Evolutionary conservation across 1,139 yeast species (phyloP), one percentile per base, ranked within the genome.

Genomic region (Candida sanyaensis): DNA sequence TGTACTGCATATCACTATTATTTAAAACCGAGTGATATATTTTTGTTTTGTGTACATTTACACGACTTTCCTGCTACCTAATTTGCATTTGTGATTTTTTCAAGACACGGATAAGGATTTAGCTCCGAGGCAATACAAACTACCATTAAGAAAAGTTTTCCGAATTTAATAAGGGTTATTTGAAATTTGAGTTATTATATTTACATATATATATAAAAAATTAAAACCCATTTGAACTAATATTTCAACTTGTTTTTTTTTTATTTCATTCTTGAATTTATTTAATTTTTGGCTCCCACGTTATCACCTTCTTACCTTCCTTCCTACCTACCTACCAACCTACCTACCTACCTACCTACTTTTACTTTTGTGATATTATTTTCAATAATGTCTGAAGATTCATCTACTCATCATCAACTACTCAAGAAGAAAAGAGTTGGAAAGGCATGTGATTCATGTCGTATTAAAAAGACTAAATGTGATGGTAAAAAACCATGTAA

Each of bases 371-470:
- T 6, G 28, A 26, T 26, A 26, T 26, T 26, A 26, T 26, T 26
- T 26, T 6, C 6, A 26, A 26, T 26, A 6, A 32, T 38, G 43
- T 28, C 42, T 5, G 44, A 43, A n/a, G 38, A 43, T 41, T 46
- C 41, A 33, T 40, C 50, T 21, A 50, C 47, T 13, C 56, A 43
- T 45, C 58, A 47, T 45, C 58, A 47, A 44, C 62, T 55, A 12
- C 52, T 56, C 23, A 76, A 77, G 61, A 86, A 85, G 72, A 84
- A 83, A 65, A 67, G 95, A 52, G 93, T 87, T 6, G 88, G 89
- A 36, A 86, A 86, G 61, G 95, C 95, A 5, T 87, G 95, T 58
- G 93, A 87, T 62, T 81, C 87, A 45, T 87, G 95, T 65, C 73
- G 92, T 44, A 79, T 85, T 60, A 85, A 85, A 61, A 86, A 84